A percentile compares a stretch with the other conserved stretches of the same genome.
These are phyloP conservation scores for Debaryomyces subglobosus DNA, from an alignment of 1,139 yeast genomes.

Conservation along the genomic window DNA sequence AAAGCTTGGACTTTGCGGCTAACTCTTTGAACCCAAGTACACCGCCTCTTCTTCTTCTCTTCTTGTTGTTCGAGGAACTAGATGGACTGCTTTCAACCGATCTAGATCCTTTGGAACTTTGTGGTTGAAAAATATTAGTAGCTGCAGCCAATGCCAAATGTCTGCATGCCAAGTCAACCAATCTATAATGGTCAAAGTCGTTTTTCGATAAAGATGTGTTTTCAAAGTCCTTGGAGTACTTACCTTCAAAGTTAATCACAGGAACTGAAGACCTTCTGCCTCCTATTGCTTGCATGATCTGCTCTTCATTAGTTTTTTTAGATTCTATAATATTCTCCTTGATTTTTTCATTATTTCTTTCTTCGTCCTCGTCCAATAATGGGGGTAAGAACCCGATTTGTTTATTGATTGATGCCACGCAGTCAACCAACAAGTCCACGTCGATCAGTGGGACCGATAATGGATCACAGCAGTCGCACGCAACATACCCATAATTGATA, in stretches of 20 bases:
- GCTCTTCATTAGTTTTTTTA: slow-evolving; percentile 32
- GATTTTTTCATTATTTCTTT: slow-evolving; percentile 38
- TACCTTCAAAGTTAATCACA: slow-evolving; percentile 26
- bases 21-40: slow-evolving; percentile 86
- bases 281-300: slow-evolving; percentile 26
- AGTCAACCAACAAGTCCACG: slow-evolving; percentile 53
- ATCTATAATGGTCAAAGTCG: slow-evolving; percentile 68
- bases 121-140: slow-evolving; percentile 45
- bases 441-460: slow-evolving; percentile 45
- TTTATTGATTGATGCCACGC: slow-evolving; percentile 61
- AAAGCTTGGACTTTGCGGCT: slow-evolving; percentile 79
- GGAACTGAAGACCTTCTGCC: slow-evolving; percentile 34
- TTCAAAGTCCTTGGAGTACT: slow-evolving; percentile 29
- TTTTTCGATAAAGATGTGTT: slow-evolving; percentile 48
- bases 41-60: slow-evolving; percentile 75
- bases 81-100: slow-evolving; percentile 21
- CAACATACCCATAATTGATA: slow-evolving; percentile 42
- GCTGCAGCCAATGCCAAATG: slow-evolving; percentile 85
- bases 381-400: slow-evolving; percentile 62
- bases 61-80: slow-evolving; percentile 21
- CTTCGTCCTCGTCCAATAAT: slow-evolving; percentile 50
- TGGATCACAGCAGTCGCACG: slow-evolving; percentile 61
- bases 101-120: slow-evolving; percentile 20
- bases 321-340: slow-evolving; percentile 42
- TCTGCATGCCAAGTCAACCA: slow-evolving; percentile 80